phyloP scores from a whole-genome alignment of 2,329 filamentous ascomycete genomes.

The Coniella lustricola region DNA sequence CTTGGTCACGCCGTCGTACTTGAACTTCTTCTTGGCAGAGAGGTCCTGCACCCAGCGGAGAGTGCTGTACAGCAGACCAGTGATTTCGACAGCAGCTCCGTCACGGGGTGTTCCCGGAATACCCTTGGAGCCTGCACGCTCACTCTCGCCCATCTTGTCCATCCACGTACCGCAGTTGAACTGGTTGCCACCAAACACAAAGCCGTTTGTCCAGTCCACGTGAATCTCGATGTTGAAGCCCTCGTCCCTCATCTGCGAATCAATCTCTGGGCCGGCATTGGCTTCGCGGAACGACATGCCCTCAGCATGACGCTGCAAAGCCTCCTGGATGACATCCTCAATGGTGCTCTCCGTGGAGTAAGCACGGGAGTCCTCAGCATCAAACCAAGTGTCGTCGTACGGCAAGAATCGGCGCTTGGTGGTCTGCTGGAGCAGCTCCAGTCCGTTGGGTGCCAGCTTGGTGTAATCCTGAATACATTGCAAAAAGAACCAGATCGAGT shows the following conservation, averaged over 20 bases:
- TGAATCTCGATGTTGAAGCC: conserved; percentile 89
- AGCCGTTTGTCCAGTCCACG: conserved; percentile 84
- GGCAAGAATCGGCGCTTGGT: conserved; percentile 83
- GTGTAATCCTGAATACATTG: conserved; percentile 94
- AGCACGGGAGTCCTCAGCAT: conserved; percentile 69
- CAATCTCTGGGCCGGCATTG: conserved; percentile 81
- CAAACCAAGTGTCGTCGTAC: conserved; percentile 94
- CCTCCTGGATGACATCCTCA: conserved; percentile 86
- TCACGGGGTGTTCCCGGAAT: conserved; percentile 94
- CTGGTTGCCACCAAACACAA: conserved; percentile 92
- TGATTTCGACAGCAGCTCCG: conserved; percentile 92
- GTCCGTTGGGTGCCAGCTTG: conserved; percentile 70
- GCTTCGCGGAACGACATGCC: conserved; percentile 92
- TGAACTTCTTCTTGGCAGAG: conserved; percentile 61
- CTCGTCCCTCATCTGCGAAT: conserved; percentile 85
- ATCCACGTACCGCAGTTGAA: conserved; percentile 98
- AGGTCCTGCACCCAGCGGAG: conserved; percentile 72
- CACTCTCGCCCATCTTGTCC: conserved; percentile 99
- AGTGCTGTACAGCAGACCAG: conserved; percentile 84
- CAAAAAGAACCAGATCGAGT: conserved; percentile 97
- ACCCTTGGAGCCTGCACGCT: conserved; percentile 84
- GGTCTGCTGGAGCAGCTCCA: conserved; percentile 65
- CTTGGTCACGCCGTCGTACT: conserved; percentile 65
- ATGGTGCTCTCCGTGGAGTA: conserved; percentile 81
- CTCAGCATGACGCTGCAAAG: conserved; percentile 81